Percentiles rank a stretch among this genome's conserved stretches.
These are phyloP conservation scores for Talaromyces funiculosus DNA, from an alignment of 2,329 filamentous ascomycete species.

Conservation along the genomic window DNA sequence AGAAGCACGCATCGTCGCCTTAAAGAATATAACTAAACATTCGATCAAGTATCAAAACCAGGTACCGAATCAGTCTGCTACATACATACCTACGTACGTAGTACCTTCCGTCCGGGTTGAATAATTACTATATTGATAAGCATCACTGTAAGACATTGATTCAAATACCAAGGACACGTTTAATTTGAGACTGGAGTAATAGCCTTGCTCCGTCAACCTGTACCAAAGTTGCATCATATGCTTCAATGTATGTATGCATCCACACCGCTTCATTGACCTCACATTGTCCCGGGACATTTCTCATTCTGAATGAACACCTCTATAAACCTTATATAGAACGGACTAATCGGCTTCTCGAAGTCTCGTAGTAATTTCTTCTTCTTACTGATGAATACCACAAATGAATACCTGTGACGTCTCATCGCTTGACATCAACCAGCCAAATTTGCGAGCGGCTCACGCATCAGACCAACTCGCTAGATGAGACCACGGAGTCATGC, in stretches of 20 bases:
- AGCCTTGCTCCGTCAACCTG: not conserved
- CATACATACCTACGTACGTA: not conserved
- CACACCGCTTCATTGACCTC: constrained; percentile 1
- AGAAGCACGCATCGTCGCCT: not conserved
- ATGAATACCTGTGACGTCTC: not conserved
- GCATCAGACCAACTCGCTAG: not conserved
- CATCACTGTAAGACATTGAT: not conserved
- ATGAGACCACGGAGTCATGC: not conserved
- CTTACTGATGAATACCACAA: not conserved
- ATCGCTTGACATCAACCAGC: not conserved
- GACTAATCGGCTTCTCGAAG: not conserved
- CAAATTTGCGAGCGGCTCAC: not conserved
- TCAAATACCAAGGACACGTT: not conserved
- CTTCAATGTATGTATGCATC: not conserved
- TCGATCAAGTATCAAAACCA: not conserved
- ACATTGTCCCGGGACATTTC: constrained; percentile 1
- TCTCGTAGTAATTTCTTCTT: not conserved
- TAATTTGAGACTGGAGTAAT: not conserved
- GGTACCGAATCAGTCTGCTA: not conserved
- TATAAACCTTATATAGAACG: not conserved
- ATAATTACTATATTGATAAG: not conserved
- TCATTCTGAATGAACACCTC: not conserved
- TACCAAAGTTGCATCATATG: not conserved
- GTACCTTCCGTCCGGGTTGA: not conserved
- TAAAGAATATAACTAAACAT: too few species aligned